A percentile compares a stretch with the other conserved stretches of the same genome.
Conservation (phyloP, 1,139 yeast species). For the Protomyces pachydermus region DNA sequence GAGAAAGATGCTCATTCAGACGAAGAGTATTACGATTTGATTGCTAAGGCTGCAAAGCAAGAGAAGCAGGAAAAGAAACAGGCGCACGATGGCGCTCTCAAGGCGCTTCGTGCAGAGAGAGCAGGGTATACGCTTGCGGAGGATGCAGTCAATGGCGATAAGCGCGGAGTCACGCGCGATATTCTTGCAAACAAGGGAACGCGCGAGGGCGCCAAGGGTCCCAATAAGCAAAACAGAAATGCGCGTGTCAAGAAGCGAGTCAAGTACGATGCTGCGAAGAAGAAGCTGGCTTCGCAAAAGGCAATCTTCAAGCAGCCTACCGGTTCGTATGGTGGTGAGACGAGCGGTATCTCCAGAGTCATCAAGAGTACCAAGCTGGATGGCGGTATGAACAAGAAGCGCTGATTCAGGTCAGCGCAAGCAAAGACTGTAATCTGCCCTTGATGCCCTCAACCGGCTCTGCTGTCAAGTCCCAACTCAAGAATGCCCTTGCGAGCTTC, state of each 20-base stretch:
- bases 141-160: constrained; percentile 55
- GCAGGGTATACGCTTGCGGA: constrained; percentile 75
- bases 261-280: constrained; percentile 91
- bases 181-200: constrained; percentile 92
- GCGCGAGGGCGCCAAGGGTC: constrained; percentile 57
- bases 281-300: constrained; percentile 85
- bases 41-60: constrained; percentile 49
- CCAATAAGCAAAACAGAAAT: constrained; percentile 90
- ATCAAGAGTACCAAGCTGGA: constrained; percentile 66
- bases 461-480: constrained; percentile 27
- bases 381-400: constrained; percentile 10
- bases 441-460: background rate
- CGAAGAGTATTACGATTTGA: constrained; percentile 35
- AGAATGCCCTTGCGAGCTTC: constrained; percentile 29
- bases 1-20: constrained; percentile 49
- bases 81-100: constrained; percentile 61
- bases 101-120: constrained; percentile 59
- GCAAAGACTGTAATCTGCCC: background rate
- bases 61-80: constrained; percentile 52
- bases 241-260: constrained; percentile 97
- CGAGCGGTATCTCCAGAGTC: constrained; percentile 92
- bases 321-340: constrained; percentile 81
- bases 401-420: background rate
- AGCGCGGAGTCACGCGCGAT: constrained; percentile 91
- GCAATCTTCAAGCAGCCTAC: constrained; percentile 75